A percentile compares a stretch with the other conserved stretches of the same genome.
These are phyloP conservation scores for Ustilago shanxiensis DNA, from an alignment of 1,284 basidiomycete species.

Conservation along the genomic window DNA sequence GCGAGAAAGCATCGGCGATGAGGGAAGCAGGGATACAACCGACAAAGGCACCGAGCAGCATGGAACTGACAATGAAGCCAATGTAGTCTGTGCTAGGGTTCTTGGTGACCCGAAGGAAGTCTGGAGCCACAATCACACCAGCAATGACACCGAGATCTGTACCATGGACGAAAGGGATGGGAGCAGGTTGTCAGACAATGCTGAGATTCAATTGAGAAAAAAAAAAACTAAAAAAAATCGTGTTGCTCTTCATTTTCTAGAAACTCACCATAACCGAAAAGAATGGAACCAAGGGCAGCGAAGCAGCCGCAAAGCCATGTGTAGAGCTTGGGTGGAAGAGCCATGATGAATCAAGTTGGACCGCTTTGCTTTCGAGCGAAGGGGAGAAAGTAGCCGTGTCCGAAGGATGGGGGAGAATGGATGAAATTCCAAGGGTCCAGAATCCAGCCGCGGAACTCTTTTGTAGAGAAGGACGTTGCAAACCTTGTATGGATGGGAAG, in stretches of 20 bases:
- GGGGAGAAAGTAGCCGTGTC: not conserved
- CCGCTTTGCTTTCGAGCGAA: not conserved
- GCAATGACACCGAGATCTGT: conserved; percentile 73
- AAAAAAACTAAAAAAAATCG: too few species aligned
- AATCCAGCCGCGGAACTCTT: not conserved
- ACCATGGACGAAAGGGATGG: too few species aligned
- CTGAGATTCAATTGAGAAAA: too few species aligned
- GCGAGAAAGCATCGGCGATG: conserved; percentile 69
- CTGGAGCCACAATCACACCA: conserved; percentile 72
- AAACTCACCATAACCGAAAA: conserved; percentile 46
- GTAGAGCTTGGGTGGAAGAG: conserved; percentile 68
- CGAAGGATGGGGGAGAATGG: not conserved
- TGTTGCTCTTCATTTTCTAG: too few species aligned
- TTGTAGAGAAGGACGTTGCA: not conserved
- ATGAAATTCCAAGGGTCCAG: conserved; percentile 8
- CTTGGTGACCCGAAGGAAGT: conserved; percentile 64
- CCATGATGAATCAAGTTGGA: conserved; percentile 48
- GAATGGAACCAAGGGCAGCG: conserved; percentile 70
- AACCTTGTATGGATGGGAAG: not conserved
- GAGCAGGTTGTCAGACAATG: too few species aligned
- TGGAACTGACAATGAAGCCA: conserved; percentile 72
- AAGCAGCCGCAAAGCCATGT: conserved; percentile 75
- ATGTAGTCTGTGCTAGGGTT: conserved; percentile 70
- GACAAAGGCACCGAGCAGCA: conserved; percentile 63
- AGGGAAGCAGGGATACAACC: conserved; percentile 70